Percentiles rank a stretch among this genome's conserved stretches.
phyloP scores from a whole-genome alignment of 108 stramenopile species.

The Skeletonema grethae region DNA sequence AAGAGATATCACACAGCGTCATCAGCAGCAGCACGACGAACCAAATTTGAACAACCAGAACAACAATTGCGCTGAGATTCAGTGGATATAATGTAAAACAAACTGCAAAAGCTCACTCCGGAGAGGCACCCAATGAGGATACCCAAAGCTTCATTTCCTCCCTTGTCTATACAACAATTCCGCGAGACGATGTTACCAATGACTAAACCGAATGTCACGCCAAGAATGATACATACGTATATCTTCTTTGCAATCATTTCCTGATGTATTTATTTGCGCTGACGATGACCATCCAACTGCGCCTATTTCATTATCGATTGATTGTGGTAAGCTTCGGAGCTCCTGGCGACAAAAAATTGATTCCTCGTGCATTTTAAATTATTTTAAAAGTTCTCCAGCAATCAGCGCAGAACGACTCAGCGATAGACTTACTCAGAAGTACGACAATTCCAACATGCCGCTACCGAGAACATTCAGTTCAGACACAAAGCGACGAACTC shows the following conservation, averaged over 20 bases:
- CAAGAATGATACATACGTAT: neutral
- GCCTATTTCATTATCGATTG: no score
- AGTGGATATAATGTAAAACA: neutral
- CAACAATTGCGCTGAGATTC: neutral
- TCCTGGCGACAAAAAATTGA: no score
- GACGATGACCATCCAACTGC: no score
- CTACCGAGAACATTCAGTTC: neutral
- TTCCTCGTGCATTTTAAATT: no score
- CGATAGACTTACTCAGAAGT: no score
- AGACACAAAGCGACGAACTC: neutral
- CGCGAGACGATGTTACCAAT: neutral
- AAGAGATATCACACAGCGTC: neutral
- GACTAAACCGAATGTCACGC: neutral
- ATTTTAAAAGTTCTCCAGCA: no score
- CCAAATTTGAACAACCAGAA: neutral
- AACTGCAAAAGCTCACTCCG: neutral
- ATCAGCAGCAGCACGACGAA: neutral
- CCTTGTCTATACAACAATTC: neutral
- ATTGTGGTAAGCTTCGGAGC: no score
- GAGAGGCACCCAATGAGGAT: neutral
- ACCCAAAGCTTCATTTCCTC: neutral
- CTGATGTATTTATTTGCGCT: no score
- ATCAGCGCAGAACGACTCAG: no score
- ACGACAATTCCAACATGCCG: constrained; percentile 7
- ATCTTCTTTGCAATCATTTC: neutral